Base-by-base conservation (phyloP, 495 filamentous ascomycete species). In the Tetracladium marchalianum region DNA sequence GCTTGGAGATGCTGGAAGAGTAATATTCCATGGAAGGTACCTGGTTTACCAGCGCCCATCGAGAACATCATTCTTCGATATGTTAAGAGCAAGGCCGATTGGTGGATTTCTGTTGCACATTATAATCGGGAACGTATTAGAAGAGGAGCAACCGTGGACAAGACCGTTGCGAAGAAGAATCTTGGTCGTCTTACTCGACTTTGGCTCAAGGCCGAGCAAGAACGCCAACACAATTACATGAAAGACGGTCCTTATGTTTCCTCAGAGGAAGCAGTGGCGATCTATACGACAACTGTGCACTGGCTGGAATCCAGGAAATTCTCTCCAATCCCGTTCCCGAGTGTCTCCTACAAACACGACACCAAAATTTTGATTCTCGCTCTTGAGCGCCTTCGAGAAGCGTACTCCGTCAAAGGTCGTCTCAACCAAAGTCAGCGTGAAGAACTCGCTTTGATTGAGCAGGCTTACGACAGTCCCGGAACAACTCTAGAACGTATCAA, bases 1-100 rank as follows among this genome's bases (percentile, higher is more conserved):
- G 92, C 92, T 8, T 99, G 92, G 92, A 75, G 92, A 64, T 99
- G 92, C 66, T 99, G 92, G 92, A 99, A 99, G 84, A 95, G 89
- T 73, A 98, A 98, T 58, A 97, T 98, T 56, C 92, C 92, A 5
- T 98, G 92, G 92, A 98, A 98, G 67, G 92, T 98, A 2, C 92
- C 92, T 44, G 92, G 92, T 24, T 64, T 98, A 41, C 92, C 92
- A 35, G 93, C 93, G 2, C 89, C 92, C 1, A 97, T 98, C 46
- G 92, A 98, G 65, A 97, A 97, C 57, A 94, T 97, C 55, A 97
- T 98, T 57, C 73, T 98, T 48, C 83, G 92, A 50, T 98, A 98
- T 54, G 92, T 98, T 48, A 98, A 98, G 73, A 86, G 87, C 61
- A 98, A 98, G 69, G 93, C 92, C 19, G 92, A 98, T 63, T 98